Evolutionary conservation across 2,329 filamentous ascomycete species (phyloP), one percentile per base, ranked within the genome.

Genomic region (Monilinia polystroma): DNA sequence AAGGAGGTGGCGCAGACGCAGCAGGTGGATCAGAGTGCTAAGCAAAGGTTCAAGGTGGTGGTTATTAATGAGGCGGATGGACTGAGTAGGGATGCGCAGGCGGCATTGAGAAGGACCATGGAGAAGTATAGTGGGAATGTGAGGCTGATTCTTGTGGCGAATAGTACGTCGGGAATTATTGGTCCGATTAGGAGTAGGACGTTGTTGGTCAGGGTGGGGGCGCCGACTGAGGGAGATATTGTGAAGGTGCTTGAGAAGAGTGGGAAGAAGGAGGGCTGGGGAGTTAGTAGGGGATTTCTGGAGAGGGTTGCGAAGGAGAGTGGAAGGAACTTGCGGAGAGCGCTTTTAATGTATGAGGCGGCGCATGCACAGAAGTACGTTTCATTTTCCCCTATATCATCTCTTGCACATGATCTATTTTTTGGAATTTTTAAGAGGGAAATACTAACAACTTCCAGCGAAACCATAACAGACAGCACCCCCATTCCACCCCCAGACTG

Each of bases 51-150:
- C 85, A 99, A 99, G 80, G 93, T 99, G 1, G 95, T 99, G 0
- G 94, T 99, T 47, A 98, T 99, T 83, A 99, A 99, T 75, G 95
- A 99, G 82, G 95, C 95, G 10, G 96, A 99, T 76, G 91, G 97
- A 76, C 84, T 99, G 71, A 95, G 90, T 4, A 84, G 95, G 70
- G 95, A 99, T 82, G 95, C 95, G 4, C 95, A 99, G 80, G 95
- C 96, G 0, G 96, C 96, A 43, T 81, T 99, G 75, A 87, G 95
- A 78, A 84, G 95, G 70, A 99, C 95, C 0, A 99, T 99, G 95
- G 95, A 99, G 81, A 99, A 99, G 79, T 99, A 99, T 83, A 96
- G 91, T 75, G 93, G 94, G 18, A 99, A 99, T 77, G 76, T 99
- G 76, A 86, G 95, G 29, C 80, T 99, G 73, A 98, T 99, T 59